Conservation (phyloP, 148 eudicot genomes). For the Arbutus unedo region DNA sequence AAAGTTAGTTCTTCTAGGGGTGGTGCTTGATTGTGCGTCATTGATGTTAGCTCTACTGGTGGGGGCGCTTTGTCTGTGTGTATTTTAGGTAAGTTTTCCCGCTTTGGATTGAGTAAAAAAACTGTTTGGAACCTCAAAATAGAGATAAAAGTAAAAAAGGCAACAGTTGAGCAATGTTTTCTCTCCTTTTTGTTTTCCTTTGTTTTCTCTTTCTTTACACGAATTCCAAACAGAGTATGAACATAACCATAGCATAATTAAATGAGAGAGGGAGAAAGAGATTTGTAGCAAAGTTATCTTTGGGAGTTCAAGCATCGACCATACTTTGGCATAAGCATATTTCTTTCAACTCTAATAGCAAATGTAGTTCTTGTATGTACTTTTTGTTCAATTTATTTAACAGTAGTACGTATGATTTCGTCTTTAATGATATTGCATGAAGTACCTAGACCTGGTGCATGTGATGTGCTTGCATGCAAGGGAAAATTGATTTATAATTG, state of each 20-base stretch:
- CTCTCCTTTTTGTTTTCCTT: not conserved
- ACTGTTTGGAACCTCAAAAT: not conserved
- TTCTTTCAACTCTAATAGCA: not conserved
- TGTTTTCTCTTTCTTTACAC: not conserved
- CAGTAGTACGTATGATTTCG: not conserved
- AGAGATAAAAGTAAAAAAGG: not conserved
- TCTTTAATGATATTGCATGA: not conserved
- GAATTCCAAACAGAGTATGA: not conserved
- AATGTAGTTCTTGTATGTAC: not conserved
- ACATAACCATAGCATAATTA: not conserved
- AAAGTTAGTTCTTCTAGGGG: not conserved
- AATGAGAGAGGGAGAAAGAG: not conserved
- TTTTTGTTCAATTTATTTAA: not conserved
- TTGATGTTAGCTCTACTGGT: not conserved
- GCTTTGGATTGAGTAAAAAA: not conserved
- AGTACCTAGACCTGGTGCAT: too few relatives aligned
- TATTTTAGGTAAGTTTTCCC: too few relatives aligned
- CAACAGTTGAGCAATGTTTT: not conserved
- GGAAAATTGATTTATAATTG: not conserved
- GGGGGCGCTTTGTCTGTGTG: too few relatives aligned
- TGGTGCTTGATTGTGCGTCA: not conserved
- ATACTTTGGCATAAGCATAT: not conserved
- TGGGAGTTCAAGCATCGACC: not conserved
- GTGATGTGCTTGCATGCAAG: not conserved
- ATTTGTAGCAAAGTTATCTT: not conserved